These are phyloP conservation scores for Dactylis glomerata DNA, from an alignment of 176 grass and related monocot genomes.

Conservation along the genomic window DNA sequence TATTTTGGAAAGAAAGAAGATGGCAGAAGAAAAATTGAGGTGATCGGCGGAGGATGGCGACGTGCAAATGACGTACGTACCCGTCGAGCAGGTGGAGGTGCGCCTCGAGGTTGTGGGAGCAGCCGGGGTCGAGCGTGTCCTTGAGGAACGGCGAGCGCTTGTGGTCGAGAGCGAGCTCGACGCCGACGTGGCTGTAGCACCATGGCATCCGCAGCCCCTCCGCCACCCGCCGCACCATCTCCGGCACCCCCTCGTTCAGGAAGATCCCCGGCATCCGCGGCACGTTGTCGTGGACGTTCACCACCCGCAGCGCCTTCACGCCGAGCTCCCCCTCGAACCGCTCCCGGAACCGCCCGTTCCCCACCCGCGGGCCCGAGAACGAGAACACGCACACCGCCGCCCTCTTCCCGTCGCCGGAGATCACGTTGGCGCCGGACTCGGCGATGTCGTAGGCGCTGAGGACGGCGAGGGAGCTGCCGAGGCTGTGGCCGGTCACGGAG, in stretches of 20 bases:
- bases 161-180: constrained; percentile 68
- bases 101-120: constrained; percentile 79
- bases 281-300: constrained; percentile 89
- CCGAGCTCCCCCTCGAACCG: constrained; percentile 63
- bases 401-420: not conserved
- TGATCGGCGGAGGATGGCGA: not conserved
- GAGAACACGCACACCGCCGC: constrained; percentile 64
- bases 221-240: constrained; percentile 35
- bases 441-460: constrained; percentile 83
- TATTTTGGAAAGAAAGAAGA: not conserved
- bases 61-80: constrained; percentile 25
- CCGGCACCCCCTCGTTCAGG: constrained; percentile 67
- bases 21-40: not conserved
- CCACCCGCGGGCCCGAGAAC: constrained; percentile 72
- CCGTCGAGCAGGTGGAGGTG: constrained; percentile 87
- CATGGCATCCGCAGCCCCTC: constrained; percentile 55
- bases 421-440: constrained; percentile 41
- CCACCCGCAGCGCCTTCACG: constrained; percentile 66
- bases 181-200: constrained; percentile 83
- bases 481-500: constrained; percentile 70
- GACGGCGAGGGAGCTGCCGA: constrained; percentile 77
- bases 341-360: constrained; percentile 63
- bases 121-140: constrained; percentile 52
- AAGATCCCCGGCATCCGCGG: constrained; percentile 73
- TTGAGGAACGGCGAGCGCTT: constrained; percentile 80